Conservation (phyloP, 805 yeast species). For the Ascoidea tarda region DNA sequence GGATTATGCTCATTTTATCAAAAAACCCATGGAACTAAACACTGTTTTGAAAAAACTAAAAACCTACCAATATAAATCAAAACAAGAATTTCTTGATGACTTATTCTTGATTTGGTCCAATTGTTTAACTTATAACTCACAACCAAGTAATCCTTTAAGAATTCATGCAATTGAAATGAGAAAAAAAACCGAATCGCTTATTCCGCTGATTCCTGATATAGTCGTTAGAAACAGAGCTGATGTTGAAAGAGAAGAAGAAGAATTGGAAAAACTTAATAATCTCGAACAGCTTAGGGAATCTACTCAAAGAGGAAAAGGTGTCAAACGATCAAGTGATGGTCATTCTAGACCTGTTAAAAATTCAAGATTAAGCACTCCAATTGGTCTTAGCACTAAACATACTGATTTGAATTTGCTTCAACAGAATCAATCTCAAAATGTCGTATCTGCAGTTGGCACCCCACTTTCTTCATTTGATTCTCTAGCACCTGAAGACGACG, state of each 20-base stretch:
- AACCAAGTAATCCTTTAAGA: constrained; percentile 83
- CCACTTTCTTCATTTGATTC: not conserved
- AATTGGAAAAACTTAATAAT: constrained; percentile 14
- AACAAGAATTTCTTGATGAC: constrained; percentile 88
- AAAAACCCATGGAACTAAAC: constrained; percentile 91
- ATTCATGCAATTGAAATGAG: constrained; percentile 96
- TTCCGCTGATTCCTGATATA: constrained; percentile 85
- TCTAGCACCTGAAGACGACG: constrained; percentile 23
- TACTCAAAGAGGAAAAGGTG: constrained; percentile 26
- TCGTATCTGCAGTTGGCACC: not conserved
- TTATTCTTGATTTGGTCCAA: constrained; percentile 91
- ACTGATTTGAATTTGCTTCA: not conserved
- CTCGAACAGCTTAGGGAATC: constrained; percentile 17
- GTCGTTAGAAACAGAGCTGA: constrained; percentile 59
- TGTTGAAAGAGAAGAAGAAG: constrained; percentile 50
- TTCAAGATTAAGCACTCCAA: not conserved
- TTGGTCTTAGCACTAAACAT: constrained; percentile 9
- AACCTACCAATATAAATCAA: constrained; percentile 66
- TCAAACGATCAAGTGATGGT: constrained; percentile 22
- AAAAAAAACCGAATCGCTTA: constrained; percentile 60
- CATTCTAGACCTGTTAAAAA: constrained; percentile 9
- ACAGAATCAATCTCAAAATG: not conserved
- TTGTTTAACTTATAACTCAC: constrained; percentile 85
- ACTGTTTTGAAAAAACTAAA: constrained; percentile 88
- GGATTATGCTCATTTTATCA: constrained; percentile 80